phyloP scores from a whole-genome alignment of 108 stramenopile species.

The Schizochytrium sp. region DNA sequence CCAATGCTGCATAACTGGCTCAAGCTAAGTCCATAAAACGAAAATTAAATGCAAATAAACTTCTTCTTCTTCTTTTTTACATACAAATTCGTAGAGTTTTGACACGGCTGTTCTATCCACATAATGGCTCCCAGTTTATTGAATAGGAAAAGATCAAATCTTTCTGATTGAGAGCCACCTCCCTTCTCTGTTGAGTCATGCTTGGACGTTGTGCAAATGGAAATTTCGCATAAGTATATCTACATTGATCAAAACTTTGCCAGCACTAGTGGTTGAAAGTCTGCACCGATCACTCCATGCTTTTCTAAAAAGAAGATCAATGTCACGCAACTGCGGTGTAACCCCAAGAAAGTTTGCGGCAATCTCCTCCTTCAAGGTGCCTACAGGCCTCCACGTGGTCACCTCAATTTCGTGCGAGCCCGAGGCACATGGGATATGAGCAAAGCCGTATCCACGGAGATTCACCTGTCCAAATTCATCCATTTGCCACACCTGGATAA shows the following conservation, averaged over 20 bases:
- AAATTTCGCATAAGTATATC: conserved; percentile 62
- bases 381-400: conserved; percentile 75
- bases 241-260: conserved; percentile 60
- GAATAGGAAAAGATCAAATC: too few relatives aligned
- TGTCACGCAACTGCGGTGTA: conserved; percentile 72
- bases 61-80: background rate
- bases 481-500: conserved; percentile 77
- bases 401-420: conserved; percentile 74
- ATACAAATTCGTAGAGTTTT: background rate
- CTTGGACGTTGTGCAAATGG: conserved; percentile 7
- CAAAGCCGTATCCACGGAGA: conserved; percentile 77
- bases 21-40: background rate
- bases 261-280: conserved; percentile 72
- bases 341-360: conserved; percentile 77
- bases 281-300: conserved; percentile 76
- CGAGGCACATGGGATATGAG: conserved; percentile 75
- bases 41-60: background rate
- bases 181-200: background rate
- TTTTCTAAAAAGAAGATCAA: conserved; percentile 73
- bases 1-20: too few relatives aligned
- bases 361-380: conserved; percentile 75
- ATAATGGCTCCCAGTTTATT: too few relatives aligned
- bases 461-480: conserved; percentile 77
- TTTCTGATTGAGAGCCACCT: background rate
- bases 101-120: background rate